Conservation (phyloP, 495 filamentous ascomycete genomes). For the Aspergillus diversus region DNA sequence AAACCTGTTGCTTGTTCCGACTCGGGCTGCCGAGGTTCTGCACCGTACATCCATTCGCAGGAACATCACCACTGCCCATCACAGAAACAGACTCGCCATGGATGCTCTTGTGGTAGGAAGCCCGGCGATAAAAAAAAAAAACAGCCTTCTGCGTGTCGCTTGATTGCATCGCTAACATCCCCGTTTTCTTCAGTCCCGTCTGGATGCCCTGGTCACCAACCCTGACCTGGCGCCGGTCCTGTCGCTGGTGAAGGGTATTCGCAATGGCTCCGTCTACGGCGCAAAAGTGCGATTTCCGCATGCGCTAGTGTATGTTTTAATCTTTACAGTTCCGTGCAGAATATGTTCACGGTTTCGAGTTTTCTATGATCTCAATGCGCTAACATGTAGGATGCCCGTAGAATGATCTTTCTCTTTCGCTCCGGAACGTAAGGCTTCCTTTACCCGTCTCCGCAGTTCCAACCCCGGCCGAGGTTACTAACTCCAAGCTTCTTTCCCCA, state of each 20-base stretch:
- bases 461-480: conserved; percentile 4
- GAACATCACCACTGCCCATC: neutral
- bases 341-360: neutral
- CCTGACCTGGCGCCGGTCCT: conserved; percentile 82
- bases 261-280: conserved; percentile 97
- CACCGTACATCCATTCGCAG: conserved; percentile 20
- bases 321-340: neutral
- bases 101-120: conserved; percentile 43
- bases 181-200: conserved; percentile 31
- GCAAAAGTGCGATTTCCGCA: conserved; percentile 98
- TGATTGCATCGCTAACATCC: conserved; percentile 7
- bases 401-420: conserved; percentile 95
- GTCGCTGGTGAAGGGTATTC: conserved; percentile 82
- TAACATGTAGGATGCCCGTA: conserved; percentile 34
- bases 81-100: conserved; percentile 33
- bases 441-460: neutral
- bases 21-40: conserved; percentile 39
- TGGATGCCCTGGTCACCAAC: conserved; percentile 76
- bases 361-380: neutral
- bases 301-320: conserved; percentile 77
- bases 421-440: conserved; percentile 69
- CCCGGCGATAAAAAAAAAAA: neutral
- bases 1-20: conserved; percentile 15
- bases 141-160: neutral
- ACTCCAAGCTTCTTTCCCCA: conserved; percentile 11